Percentiles rank a stretch among this genome's conserved stretches.
These are phyloP conservation scores for Pisolithus sp. DNA, from an alignment of 768 basidiomycete genomes.

Conservation along the genomic window DNA sequence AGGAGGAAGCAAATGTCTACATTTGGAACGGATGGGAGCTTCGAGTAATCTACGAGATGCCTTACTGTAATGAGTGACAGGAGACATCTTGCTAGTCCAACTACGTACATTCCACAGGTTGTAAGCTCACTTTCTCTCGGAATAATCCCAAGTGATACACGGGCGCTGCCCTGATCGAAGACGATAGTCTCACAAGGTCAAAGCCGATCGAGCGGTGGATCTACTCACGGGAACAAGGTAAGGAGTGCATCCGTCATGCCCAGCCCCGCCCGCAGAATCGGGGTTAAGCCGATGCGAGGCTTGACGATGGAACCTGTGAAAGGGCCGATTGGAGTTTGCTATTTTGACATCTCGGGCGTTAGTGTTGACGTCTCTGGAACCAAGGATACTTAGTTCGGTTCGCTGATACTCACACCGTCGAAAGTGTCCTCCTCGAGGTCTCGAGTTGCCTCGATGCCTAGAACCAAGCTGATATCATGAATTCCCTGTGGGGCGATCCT, in stretches of 20 bases:
- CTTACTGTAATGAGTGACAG: background rate
- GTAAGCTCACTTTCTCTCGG: conserved; percentile 79
- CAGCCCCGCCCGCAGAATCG: conserved; percentile 88
- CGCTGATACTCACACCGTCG: conserved; percentile 46
- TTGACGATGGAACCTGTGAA: conserved; percentile 77
- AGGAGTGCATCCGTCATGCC: conserved; percentile 90
- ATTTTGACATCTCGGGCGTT: background rate
- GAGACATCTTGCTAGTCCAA: background rate
- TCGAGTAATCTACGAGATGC: conserved; percentile 71
- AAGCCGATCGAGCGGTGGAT: conserved; percentile 1
- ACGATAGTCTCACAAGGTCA: background rate
- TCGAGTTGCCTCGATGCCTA: conserved; percentile 81
- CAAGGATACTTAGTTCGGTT: conserved; percentile 1
- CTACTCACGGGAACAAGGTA: conserved; percentile 73
- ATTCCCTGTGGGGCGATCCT: conserved; percentile 48
- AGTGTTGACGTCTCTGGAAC: background rate
- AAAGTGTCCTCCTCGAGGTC: conserved; percentile 58
- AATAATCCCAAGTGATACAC: conserved; percentile 91
- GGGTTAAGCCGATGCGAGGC: conserved; percentile 76
- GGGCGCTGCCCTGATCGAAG: conserved; percentile 50
- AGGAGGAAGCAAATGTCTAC: conserved; percentile 83
- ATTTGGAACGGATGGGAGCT: conserved; percentile 68
- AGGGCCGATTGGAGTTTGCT: conserved; percentile 74
- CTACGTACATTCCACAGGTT: conserved; percentile 83
- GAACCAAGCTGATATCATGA: conserved; percentile 63